A percentile compares a stretch with the other conserved stretches of the same genome.
Evolutionary conservation across 768 basidiomycete genomes (phyloP).

Genomic region (Candolleomyces efflorescens): DNA sequence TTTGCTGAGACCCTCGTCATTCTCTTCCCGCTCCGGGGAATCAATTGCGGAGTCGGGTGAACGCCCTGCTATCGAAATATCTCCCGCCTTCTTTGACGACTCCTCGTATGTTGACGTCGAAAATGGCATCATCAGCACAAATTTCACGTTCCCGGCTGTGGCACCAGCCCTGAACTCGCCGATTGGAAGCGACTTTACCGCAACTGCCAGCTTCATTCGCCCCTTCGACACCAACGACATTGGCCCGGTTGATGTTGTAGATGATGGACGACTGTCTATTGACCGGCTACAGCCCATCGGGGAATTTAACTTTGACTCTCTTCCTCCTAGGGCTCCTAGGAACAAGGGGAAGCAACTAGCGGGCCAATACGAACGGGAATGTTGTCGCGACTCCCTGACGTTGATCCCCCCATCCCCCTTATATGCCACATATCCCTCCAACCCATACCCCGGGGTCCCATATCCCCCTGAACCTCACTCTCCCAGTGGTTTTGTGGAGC

Average conservation of each 20-base stretch:
- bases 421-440: conserved; percentile 3
- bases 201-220: conserved; percentile 49
- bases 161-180: conserved; percentile 7
- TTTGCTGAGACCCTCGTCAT: neutral
- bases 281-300: conserved; percentile 10
- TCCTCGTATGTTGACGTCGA: conserved; percentile 23
- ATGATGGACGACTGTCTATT: conserved; percentile 4
- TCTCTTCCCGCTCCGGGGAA: conserved; percentile 20
- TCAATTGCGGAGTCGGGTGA: conserved; percentile 15
- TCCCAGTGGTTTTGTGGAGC: conserved; percentile 28
- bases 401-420: neutral
- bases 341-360: neutral
- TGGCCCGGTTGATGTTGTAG: conserved; percentile 5
- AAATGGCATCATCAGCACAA: conserved; percentile 21
- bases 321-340: conserved; percentile 27
- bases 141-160: conserved; percentile 12
- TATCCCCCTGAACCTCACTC: conserved; percentile 8
- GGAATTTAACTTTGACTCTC: conserved; percentile 41
- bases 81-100: conserved; percentile 35
- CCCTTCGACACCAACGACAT: conserved; percentile 33
- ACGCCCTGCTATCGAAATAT: conserved; percentile 31
- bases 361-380: conserved; percentile 1
- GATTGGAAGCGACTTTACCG: conserved; percentile 21
- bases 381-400: neutral
- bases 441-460: conserved; percentile 17